Base-by-base conservation (phyloP, 257 asterid genomes). In the Solanum lycopersicoides region DNA sequence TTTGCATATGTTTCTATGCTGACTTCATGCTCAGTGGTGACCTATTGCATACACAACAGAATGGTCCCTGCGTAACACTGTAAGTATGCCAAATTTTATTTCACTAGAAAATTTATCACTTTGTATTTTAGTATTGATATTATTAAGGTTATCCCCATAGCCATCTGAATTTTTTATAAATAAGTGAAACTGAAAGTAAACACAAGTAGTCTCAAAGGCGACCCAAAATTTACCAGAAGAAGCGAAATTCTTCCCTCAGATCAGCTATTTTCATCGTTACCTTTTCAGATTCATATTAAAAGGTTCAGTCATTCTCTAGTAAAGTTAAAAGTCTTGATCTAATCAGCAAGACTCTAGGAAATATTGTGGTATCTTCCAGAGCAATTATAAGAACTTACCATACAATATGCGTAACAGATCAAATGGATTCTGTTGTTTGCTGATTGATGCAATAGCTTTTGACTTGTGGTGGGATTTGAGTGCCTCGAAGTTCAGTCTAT, bases 321-420 rank as follows among this genome's bases (percentile, higher is more conserved):
- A 69, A 28, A 71, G 68, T 21, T 45, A 75, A 71, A 75, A 47
- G 23, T 37, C 13, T 69, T 69, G 68, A 82, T 77, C 25, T 30
- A 35, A 77, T 13, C 71, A 83, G 74, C 35, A 28, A 69, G 53
- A 42, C 32, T 66, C 32, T 21, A 65, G 69, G n/a, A 82, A 66
- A n/a, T 66, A 39, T 9, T n/a, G 69, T 20, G 45, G 56, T 39
- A 21, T 39, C 53, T 12, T 74, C 12, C 69, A 47, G 23, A 50
- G 65, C 34, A 41, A 39, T 25, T 50, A 42, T 21, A 85, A 72
- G n/a, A 82, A 68, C 86, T 71, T 90, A 94, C 95, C 95, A 77
- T 66, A 94, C 41, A 93, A 72, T 59, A 89, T 86, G 71, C 92
- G 92, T 4, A 93, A 56, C 83, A 92, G 88, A 89, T 91, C 92